A percentile compares a stretch with the other conserved stretches of the same genome.
Evolutionary conservation across 2,329 filamentous ascomycete genomes (phyloP).

Genomic region (Spiromastix sp.): DNA sequence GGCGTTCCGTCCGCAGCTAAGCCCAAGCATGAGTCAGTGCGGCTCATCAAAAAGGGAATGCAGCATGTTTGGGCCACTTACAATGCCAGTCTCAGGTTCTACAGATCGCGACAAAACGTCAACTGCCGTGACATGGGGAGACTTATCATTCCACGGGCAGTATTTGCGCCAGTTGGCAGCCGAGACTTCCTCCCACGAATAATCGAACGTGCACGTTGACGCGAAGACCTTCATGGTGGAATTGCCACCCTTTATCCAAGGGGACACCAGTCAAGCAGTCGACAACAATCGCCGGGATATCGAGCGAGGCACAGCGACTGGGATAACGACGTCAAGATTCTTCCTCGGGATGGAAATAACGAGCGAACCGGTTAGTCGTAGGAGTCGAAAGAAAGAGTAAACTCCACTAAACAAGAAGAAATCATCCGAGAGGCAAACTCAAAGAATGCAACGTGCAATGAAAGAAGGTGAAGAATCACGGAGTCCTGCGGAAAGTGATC

Average conservation of each 20-base stretch:
- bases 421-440: no score
- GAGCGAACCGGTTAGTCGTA: no score
- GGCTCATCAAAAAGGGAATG: not conserved
- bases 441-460: no score
- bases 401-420: no score
- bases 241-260: slow-evolving; percentile 1
- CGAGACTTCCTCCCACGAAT: slow-evolving; percentile 97
- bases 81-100: slow-evolving; percentile 55
- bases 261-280: no score
- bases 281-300: no score
- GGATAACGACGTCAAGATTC: no score
- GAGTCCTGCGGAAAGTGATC: no score
- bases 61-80: slow-evolving; percentile 41
- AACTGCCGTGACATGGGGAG: slow-evolving; percentile 90
- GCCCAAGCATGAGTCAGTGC: slow-evolving; percentile 6
- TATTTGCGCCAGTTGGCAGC: slow-evolving; percentile 98
- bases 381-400: no score
- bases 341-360: no score
- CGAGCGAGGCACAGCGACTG: no score
- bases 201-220: slow-evolving; percentile 81
- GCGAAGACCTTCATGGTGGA: slow-evolving; percentile 88
- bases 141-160: slow-evolving; percentile 97
- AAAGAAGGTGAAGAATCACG: no score
- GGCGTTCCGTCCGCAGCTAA: slow-evolving; percentile 60
- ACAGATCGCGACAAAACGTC: slow-evolving; percentile 73